These are phyloP conservation scores for Ramalina peruviana DNA, from an alignment of 495 filamentous ascomycete genomes.

Conservation along the genomic window DNA sequence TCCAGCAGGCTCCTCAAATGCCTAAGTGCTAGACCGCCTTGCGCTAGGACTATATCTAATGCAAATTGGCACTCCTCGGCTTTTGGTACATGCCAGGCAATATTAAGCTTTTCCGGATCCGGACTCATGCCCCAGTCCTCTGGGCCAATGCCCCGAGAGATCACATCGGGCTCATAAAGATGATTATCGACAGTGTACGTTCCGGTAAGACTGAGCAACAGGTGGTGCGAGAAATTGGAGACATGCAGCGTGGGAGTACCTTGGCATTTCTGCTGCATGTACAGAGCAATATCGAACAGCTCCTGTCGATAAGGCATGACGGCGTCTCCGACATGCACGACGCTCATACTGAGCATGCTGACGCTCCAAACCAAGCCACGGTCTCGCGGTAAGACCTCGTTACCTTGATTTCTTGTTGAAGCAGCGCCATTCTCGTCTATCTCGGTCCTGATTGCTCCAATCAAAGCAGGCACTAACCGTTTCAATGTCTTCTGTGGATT, in stretches of 20 bases:
- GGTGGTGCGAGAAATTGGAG: constrained; percentile 93
- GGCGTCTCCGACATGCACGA: constrained; percentile 85
- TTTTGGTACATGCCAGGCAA: constrained; percentile 82
- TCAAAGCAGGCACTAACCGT: constrained; percentile 75
- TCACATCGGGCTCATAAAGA: constrained; percentile 59
- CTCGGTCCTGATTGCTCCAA: constrained; percentile 83
- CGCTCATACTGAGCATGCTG: constrained; percentile 95
- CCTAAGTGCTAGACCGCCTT: constrained; percentile 51
- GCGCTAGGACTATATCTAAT: constrained; percentile 70
- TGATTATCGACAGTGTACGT: constrained; percentile 84
- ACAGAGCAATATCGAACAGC: constrained; percentile 79
- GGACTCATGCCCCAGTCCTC: constrained; percentile 66
- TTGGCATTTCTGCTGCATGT: constrained; percentile 89
- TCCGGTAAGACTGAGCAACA: constrained; percentile 91
- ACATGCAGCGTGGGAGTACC: constrained; percentile 91
- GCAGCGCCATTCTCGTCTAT: constrained; percentile 97
- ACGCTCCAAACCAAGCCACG: constrained; percentile 91
- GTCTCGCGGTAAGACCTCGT: constrained; percentile 86
- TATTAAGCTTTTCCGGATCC: constrained; percentile 57
- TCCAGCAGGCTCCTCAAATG: constrained; percentile 62
- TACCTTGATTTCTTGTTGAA: constrained; percentile 82
- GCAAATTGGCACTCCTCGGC: constrained; percentile 75
- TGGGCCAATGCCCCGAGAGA: constrained; percentile 42
- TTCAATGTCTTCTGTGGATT: constrained; percentile 85
- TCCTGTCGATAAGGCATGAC: constrained; percentile 78